Percentiles rank a stretch among this genome's conserved stretches.
These are phyloP conservation scores for Aureobasidium pullulans DNA, from an alignment of 2,329 filamentous ascomycete genomes.

Conservation along the genomic window DNA sequence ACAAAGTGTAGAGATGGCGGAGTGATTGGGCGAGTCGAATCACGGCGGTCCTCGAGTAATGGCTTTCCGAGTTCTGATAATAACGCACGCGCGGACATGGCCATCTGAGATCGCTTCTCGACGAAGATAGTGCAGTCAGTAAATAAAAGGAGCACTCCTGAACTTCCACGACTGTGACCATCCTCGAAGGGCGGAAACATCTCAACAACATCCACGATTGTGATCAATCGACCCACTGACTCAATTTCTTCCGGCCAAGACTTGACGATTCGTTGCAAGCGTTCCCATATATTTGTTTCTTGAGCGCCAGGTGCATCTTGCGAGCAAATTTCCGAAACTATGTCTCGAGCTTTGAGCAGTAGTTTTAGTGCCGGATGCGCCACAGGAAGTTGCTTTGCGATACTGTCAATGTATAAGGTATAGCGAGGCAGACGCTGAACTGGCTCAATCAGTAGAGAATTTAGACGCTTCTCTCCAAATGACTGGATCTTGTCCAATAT, in stretches of 20 bases:
- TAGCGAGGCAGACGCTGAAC: slow-evolving; percentile 92
- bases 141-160: slow-evolving; percentile 74
- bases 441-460: slow-evolving; percentile 89
- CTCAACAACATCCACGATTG: slow-evolving; percentile 73
- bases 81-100: slow-evolving; percentile 65
- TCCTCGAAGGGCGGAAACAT: slow-evolving; percentile 62
- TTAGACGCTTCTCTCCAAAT: slow-evolving; percentile 81
- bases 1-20: slow-evolving; percentile 65
- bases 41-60: slow-evolving; percentile 42
- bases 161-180: slow-evolving; percentile 37
- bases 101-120: slow-evolving; percentile 58
- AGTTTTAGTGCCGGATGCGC: slow-evolving; percentile 76
- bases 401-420: slow-evolving; percentile 93
- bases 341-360: slow-evolving; percentile 82
- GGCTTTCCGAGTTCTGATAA: slow-evolving; percentile 80
- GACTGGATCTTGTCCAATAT: slow-evolving; percentile 74
- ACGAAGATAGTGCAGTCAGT: slow-evolving; percentile 73
- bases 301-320: slow-evolving; percentile 67
- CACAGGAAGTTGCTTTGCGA: slow-evolving; percentile 75
- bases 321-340: slow-evolving; percentile 93
- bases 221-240: slow-evolving; percentile 63
- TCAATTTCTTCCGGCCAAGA: slow-evolving; percentile 63
- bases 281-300: slow-evolving; percentile 65
- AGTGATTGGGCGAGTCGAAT: slow-evolving; percentile 35
- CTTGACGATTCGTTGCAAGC: slow-evolving; percentile 68